Evolutionary conservation across 2,329 filamentous ascomycete genomes (phyloP).

Genomic region (Fusarium coicis): DNA sequence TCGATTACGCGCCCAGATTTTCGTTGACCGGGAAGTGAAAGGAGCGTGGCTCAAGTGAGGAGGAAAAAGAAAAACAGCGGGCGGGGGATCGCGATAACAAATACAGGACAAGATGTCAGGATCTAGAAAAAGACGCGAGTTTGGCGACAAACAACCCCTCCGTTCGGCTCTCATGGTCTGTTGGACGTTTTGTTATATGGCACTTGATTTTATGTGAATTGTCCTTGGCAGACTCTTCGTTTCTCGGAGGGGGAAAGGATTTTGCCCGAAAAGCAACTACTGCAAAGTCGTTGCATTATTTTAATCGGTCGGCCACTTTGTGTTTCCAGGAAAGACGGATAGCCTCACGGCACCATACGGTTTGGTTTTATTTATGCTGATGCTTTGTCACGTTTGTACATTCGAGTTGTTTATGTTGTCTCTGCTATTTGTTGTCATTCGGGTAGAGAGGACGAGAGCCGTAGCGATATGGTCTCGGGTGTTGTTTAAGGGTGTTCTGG

Average conservation of each 20-base stretch:
- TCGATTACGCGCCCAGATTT: slow-evolving; percentile 26
- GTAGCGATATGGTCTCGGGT: not conserved
- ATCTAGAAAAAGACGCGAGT: slow-evolving; percentile 45
- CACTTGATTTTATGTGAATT: slow-evolving; percentile 27
- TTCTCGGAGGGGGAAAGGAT: slow-evolving; percentile 18
- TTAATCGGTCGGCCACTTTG: slow-evolving; percentile 44
- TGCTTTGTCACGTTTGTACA: slow-evolving; percentile 33
- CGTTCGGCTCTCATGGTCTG: slow-evolving; percentile 30
- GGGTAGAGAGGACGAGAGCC: slow-evolving; percentile 5
- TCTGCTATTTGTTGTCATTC: slow-evolving; percentile 1
- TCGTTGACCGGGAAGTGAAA: slow-evolving; percentile 33
- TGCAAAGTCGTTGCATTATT: slow-evolving; percentile 30
- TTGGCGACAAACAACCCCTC: slow-evolving; percentile 48
- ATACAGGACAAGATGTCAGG: slow-evolving; percentile 39
- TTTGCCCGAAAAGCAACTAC: slow-evolving; percentile 31
- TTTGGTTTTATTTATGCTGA: slow-evolving; percentile 40
- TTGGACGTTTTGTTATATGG: slow-evolving; percentile 12
- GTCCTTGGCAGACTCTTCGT: slow-evolving; percentile 16
- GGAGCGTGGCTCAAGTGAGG: slow-evolving; percentile 26
- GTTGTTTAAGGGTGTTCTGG: slow-evolving; percentile 10
- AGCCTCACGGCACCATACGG: slow-evolving; percentile 53
- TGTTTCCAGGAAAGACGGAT: slow-evolving; percentile 51
- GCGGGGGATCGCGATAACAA: slow-evolving; percentile 27
- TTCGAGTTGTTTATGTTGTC: slow-evolving; percentile 18
- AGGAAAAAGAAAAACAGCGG: slow-evolving; percentile 15